Percentiles rank a stretch among this genome's conserved stretches.
Conservation (phyloP, 306 rosid genomes). For the Lathyrus sativus region DNA sequence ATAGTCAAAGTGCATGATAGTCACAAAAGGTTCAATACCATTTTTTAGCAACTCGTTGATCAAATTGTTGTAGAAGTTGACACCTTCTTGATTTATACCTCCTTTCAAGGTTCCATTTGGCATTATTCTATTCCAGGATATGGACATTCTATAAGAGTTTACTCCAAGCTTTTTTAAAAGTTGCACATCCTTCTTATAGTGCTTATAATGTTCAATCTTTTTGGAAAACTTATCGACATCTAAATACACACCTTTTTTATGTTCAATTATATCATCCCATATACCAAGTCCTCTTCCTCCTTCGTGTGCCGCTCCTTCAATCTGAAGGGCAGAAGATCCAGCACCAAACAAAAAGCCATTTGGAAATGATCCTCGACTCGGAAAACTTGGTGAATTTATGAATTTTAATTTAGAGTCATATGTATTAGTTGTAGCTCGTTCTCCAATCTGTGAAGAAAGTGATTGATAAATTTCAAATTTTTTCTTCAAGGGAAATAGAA, state of each 20-base stretch:
- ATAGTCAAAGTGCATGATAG: conserved; percentile 34
- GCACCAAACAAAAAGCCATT: no score
- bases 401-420: no score
- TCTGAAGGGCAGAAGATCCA: neutral
- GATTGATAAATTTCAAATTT: no score
- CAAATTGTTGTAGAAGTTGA: conserved; percentile 42
- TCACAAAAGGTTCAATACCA: conserved; percentile 43
- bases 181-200: conserved; percentile 45
- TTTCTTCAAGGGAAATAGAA: no score
- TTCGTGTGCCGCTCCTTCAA: conserved; percentile 31
- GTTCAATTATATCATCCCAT: conserved; percentile 19
- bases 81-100: neutral
- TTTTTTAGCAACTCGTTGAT: conserved; percentile 38
- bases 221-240: conserved; percentile 4
- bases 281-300: conserved; percentile 38
- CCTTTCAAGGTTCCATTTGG: conserved; percentile 45
- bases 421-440: no score
- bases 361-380: no score
- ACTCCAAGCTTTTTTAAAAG: conserved; percentile 39
- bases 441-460: no score
- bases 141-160: conserved; percentile 40
- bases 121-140: conserved; percentile 45
- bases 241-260: neutral
- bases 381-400: no score
- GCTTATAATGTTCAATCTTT: conserved; percentile 35